Percentiles rank a stretch among this genome's conserved stretches.
phyloP scores from a whole-genome alignment of 495 filamentous ascomycete genomes.

The Barbatosphaeria neglecta region DNA sequence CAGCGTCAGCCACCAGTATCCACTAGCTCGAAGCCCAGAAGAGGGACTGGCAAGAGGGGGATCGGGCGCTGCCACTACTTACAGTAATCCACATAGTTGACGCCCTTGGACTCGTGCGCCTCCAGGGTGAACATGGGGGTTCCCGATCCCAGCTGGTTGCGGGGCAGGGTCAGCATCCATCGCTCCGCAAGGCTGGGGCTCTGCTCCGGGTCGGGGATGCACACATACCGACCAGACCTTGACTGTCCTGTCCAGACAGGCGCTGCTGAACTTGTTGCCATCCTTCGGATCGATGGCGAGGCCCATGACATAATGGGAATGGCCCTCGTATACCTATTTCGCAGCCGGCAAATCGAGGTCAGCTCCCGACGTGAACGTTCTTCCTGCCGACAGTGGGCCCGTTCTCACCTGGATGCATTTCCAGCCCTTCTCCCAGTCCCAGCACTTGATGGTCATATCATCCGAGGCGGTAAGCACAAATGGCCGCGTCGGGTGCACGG shows the following conservation, averaged over 20 bases:
- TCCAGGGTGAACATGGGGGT: constrained; percentile 93
- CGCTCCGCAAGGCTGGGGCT: too few species aligned
- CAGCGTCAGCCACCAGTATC: too few species aligned
- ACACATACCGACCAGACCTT: constrained; percentile 62
- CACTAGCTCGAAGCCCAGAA: background rate
- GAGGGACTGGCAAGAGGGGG: too few species aligned
- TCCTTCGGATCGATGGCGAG: constrained; percentile 99
- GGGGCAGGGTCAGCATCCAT: constrained; percentile 25
- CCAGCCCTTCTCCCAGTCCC: constrained; percentile 99
- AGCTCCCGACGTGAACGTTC: too few species aligned
- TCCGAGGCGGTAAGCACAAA: constrained; percentile 94
- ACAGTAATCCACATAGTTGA: constrained; percentile 93
- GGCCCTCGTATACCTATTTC: constrained; percentile 80
- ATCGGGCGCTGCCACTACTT: too few species aligned
- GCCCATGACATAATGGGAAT: constrained; percentile 95
- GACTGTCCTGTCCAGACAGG: constrained; percentile 89
- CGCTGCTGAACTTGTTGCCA: constrained; percentile 54
- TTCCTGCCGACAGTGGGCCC: too few species aligned
- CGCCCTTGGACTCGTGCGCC: constrained; percentile 95
- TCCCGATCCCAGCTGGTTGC: constrained; percentile 52
- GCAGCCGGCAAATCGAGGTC: too few species aligned
- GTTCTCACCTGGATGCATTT: constrained; percentile 83
- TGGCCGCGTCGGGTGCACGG: constrained; percentile 90
- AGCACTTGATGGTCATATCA: constrained; percentile 99
- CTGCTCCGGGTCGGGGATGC: too few species aligned